Evolutionary conservation across 768 basidiomycete genomes (phyloP).

Genomic region (Tylopilus vinaceipallidus): DNA sequence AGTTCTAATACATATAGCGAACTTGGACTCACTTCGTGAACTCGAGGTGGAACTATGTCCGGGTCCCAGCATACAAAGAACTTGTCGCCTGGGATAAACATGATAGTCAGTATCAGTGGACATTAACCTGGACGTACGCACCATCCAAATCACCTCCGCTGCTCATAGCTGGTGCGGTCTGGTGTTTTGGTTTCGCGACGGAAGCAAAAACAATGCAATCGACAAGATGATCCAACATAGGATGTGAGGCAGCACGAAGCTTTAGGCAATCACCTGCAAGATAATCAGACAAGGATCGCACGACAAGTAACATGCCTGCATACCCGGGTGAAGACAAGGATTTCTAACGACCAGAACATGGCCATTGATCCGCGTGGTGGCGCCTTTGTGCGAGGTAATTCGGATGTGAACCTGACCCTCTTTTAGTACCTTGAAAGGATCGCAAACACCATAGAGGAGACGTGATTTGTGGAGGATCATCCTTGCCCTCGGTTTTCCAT

Average conservation of each 20-base stretch:
- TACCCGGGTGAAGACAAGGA: slow-evolving; percentile 68
- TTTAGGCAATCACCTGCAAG: slow-evolving; percentile 60
- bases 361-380: slow-evolving; percentile 53
- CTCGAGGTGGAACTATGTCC: slow-evolving; percentile 53
- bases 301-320: neutral
- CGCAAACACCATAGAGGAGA: slow-evolving; percentile 64
- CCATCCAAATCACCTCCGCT: slow-evolving; percentile 67
- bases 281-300: neutral
- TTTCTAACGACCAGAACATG: slow-evolving; percentile 67
- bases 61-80: slow-evolving; percentile 72
- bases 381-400: slow-evolving; percentile 51
- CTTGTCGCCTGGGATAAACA: slow-evolving; percentile 49
- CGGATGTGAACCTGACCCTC: slow-evolving; percentile 67
- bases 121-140: slow-evolving; percentile 13
- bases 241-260: slow-evolving; percentile 54
- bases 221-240: slow-evolving; percentile 51
- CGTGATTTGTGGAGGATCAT: slow-evolving; percentile 65
- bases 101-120: neutral
- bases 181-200: slow-evolving; percentile 52
- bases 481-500: slow-evolving; percentile 51
- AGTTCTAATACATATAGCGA: no score
- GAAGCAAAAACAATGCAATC: slow-evolving; percentile 70
- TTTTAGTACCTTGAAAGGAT: slow-evolving; percentile 58
- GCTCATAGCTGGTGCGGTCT: slow-evolving; percentile 67
- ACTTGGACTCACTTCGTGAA: slow-evolving; percentile 45